Evolutionary conservation across 192 early-diverging fungal genomes (phyloP).

Genomic region (Lunasporangiospora selenospora): DNA sequence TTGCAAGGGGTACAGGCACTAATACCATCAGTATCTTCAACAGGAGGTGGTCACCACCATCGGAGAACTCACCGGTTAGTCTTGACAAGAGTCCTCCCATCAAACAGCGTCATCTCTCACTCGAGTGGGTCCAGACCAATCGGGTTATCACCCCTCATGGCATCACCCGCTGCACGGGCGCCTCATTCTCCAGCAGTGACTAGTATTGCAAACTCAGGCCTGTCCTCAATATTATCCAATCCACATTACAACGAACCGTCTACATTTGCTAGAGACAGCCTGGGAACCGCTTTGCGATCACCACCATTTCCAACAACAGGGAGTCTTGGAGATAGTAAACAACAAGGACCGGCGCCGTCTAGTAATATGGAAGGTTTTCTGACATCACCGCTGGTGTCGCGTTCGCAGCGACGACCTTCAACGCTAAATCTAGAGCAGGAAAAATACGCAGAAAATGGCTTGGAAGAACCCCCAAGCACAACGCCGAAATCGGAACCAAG

Average conservation of each 20-base stretch:
- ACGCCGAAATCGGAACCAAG: conserved; percentile 31
- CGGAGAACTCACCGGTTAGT: conserved; percentile 15
- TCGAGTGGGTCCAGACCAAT: too few species aligned
- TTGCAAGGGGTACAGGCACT: too few species aligned
- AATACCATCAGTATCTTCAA: too few species aligned
- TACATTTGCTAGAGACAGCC: background rate
- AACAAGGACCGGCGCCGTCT: too few species aligned
- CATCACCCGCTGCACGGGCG: too few species aligned
- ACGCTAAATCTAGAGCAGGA: background rate
- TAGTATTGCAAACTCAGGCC: background rate
- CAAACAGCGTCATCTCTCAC: too few species aligned
- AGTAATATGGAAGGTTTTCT: too few species aligned
- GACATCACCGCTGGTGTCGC: too few species aligned
- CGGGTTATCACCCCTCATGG: background rate
- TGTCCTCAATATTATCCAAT: background rate
- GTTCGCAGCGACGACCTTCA: too few species aligned
- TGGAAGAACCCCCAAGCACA: conserved; percentile 5
- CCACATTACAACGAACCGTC: background rate
- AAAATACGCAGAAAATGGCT: background rate
- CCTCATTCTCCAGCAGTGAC: background rate
- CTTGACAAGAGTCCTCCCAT: conserved; percentile 27
- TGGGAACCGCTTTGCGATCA: background rate
- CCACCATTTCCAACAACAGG: background rate
- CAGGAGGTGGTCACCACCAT: too few species aligned
- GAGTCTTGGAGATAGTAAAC: too few species aligned